Evolutionary conservation across 257 asterid genomes (phyloP), one percentile per base, ranked within the genome.

Genomic region (Solanum piurae): DNA sequence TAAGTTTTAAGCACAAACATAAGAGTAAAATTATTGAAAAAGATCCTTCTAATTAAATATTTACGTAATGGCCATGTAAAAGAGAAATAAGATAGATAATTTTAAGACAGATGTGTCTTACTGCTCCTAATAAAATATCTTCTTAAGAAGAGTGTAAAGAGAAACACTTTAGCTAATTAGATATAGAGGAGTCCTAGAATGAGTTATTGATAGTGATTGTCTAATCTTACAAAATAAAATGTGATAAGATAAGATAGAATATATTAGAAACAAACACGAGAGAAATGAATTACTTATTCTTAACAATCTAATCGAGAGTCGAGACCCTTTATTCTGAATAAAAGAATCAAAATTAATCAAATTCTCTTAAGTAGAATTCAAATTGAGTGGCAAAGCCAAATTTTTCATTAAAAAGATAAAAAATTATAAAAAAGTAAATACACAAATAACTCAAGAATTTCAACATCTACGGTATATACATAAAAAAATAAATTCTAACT

Each of bases 331-430:
- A 68, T 68, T 68, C 11, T 6, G 8, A 68, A 68, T 9, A 5
- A n/a, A 64, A 64, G 2, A 64, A 4, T 1, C 4, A 25, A 25
- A 64, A 64, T 64, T 18, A 64, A 64, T 25, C 8, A 25, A 64
- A 2, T 62, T 3, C 9, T n/a, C 3, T 0, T 1, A 60, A 23
- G 69, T 23, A 60, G 0, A 60, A 0, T 60, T 60, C 3, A 2
- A 20, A 58, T 20, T 0, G 0, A 58, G 2, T 20, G 1, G 66
- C 66, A 1, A 58, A 58, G 25, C 5, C 66, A 20, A 16, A 20
- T 3, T 58, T 20, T 58, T 0, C 5, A 58, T 0, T 58, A 58
- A 20, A 21, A 16, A 2, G 0, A 44, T 42, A 2, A 0, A 2
- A 42, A 11, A 44, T 1, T 12, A 14, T 49, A 21, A 58, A 58